These are phyloP conservation scores for Pythium scleroteichum DNA, from an alignment of 352 stramenopile genomes.

Conservation along the genomic window DNA sequence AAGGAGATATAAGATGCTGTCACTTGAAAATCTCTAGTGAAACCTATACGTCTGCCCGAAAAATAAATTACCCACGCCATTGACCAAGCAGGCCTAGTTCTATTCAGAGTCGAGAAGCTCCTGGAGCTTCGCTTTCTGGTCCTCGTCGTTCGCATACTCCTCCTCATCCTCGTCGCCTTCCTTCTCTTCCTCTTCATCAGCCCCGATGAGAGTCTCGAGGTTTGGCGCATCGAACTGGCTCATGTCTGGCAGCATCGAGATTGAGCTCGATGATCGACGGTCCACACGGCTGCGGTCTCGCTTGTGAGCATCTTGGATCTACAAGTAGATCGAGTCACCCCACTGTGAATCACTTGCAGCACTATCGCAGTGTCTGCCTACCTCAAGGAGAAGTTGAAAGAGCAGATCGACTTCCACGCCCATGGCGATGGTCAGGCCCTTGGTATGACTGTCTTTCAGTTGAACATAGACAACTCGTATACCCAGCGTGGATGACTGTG, in stretches of 20 bases:
- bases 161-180: slow-evolving; percentile 20
- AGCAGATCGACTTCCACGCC: slow-evolving; percentile 76
- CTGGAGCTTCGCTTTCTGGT: slow-evolving; percentile 15
- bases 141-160: background rate
- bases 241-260: background rate
- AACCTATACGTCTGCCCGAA: too few species aligned
- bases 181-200: slow-evolving; percentile 63
- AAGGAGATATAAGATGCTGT: too few species aligned
- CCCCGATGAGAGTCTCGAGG: slow-evolving; percentile 56
- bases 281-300: slow-evolving; percentile 20
- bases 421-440: slow-evolving; percentile 72
- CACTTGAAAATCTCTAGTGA: too few species aligned
- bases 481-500: slow-evolving; percentile 58
- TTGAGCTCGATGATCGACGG: slow-evolving; percentile 5
- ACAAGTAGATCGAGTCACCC: too few species aligned
- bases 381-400: slow-evolving; percentile 68
- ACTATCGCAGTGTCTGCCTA: too few species aligned
- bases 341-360: too few species aligned
- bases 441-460: slow-evolving; percentile 45
- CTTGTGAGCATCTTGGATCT: slow-evolving; percentile 66
- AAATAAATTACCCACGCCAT: slow-evolving; percentile 12
- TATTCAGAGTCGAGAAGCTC: slow-evolving; percentile 15
- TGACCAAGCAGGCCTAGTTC: background rate
- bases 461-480: slow-evolving; percentile 65
- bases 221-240: slow-evolving; percentile 33